Evolutionary conservation across 2,329 filamentous ascomycete genomes (phyloP), one percentile per base, ranked within the genome.

Genomic region (Sporothrix brasiliensis): DNA sequence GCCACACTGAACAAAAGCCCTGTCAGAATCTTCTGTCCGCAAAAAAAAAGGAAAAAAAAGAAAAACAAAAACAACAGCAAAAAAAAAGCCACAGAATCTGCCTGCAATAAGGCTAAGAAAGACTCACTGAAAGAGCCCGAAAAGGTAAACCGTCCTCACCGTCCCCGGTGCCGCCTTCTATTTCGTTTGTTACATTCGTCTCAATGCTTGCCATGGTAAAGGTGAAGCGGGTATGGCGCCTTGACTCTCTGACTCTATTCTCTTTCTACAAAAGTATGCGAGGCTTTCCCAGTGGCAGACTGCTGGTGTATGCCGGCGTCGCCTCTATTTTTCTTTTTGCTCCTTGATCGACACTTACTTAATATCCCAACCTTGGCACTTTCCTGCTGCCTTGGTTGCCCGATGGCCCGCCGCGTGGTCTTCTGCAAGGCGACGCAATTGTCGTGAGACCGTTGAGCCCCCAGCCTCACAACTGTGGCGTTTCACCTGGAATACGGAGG

Each of bases 341-440:
- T 27, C n/a, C 19, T 16, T 44, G 30, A 39, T 34, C 44, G 13
- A 19, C 44, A 34, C 34, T 9, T 34, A 34, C 5, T 34, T 34
- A 1, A 34, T 9, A 34, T 9, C 34, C 34, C 34, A 34, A 34
- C 34, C 34, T 7, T 34, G 34, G 34, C 7, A 34, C 34, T 9
- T 7, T 11, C 19, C 21, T 63, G 58, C 58, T 63, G 58, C 58
- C 56, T 63, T 65, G 61, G 54, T 58, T 65, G 60, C 60, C 44
- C 60, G 41, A 50, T 13, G 6, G 39, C 44, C 21, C 39, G 58
- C 58, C 58, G 41, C 58, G 56, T 44, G 19, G 34, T 41, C 56
- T 61, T 39, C 21, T 56, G 44, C n/a, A 3, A 21, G 50, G 50
- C n/a, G n/a, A 44, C 56, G 61, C 41, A 50, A 34, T 6, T 6